Evolutionary conservation across 1,139 yeast species (phyloP), one percentile per base, ranked within the genome.

Genomic region (Suhomyces wounanorum): DNA sequence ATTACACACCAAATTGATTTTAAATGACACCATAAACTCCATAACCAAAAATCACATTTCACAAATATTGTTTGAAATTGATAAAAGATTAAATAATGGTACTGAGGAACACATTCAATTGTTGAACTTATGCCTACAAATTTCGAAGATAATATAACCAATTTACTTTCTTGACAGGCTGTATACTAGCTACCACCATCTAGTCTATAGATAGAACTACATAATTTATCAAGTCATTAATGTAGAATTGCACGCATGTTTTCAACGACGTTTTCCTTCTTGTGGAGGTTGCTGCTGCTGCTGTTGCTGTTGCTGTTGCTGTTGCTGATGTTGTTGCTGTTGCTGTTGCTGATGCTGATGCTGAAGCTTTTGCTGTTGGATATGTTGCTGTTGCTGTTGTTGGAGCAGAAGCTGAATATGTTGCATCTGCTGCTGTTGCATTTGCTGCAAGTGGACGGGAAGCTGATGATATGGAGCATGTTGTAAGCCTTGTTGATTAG

Each of bases 61-160:
- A 0, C 70, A 75, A 64, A 68, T 82, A 3, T 69, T 95, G 38
- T 89, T 92, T 56, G 87, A 85, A 44, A 79, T 91, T 0, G 99
- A 95, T 65, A 78, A 82, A 49, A 78, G 85, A 52, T 73, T 95
- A 53, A 81, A 85, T 49, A 90, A 85, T 62, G 99, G 99, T 14
- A 83, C 97, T 3, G 96, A 91, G 63, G 99, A 95, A 65, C 92
- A 88, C 54, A 72, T 95, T 36, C 97, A 90, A 61, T 66, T 95
- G 35, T 76, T 94, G 58, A 88, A 89, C 60, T 75, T 91, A 58
- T 70, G 85, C 50, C 68, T 86, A 48, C 81, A 84, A 59, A 72
- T 89, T 2, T 74, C 89, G 1, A 71, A 72, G 49, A 64, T 70
- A 10, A 36, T 44, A 10, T 53, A 44, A 48, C 13, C 26, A 10